phyloP scores from a whole-genome alignment of 2,329 filamentous ascomycete species.

The Pseudogymnoascus destructans region DNA sequence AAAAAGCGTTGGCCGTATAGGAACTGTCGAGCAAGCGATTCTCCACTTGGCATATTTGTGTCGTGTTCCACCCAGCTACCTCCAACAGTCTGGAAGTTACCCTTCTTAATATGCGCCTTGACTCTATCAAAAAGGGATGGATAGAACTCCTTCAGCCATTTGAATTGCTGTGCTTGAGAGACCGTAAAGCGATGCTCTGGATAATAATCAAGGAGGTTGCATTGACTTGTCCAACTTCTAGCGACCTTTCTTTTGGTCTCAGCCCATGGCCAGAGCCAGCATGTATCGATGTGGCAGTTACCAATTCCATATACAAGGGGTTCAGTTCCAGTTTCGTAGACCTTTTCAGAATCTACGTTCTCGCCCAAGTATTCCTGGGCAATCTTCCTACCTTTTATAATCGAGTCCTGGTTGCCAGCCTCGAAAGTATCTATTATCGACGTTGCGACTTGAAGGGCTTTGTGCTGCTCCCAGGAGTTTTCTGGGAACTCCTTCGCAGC shows the following conservation, averaged over 20 bases:
- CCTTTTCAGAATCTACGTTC: slow-evolving; percentile 66
- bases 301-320: slow-evolving; percentile 80
- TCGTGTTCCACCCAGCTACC: slow-evolving; percentile 99
- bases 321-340: slow-evolving; percentile 64
- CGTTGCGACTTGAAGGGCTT: slow-evolving; percentile 72
- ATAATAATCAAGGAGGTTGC: slow-evolving; percentile 87
- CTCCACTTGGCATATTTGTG: slow-evolving; percentile 91
- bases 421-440: slow-evolving; percentile 85
- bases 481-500: slow-evolving; percentile 81
- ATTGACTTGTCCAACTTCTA: slow-evolving; percentile 93
- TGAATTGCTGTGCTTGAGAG: slow-evolving; percentile 94
- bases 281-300: slow-evolving; percentile 95
- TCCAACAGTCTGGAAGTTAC: slow-evolving; percentile 86
- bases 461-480: slow-evolving; percentile 79
- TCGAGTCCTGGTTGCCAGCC: slow-evolving; percentile 62
- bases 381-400: slow-evolving; percentile 68
- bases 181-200: slow-evolving; percentile 86
- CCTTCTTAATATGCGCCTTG: slow-evolving; percentile 79
- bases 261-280: slow-evolving; percentile 97
- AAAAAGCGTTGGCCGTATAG: slow-evolving; percentile 93
- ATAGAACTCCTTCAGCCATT: slow-evolving; percentile 88
- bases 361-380: slow-evolving; percentile 72
- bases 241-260: slow-evolving; percentile 96
- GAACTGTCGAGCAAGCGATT: slow-evolving; percentile 88
- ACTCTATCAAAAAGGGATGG: slow-evolving; percentile 82